Conservation (phyloP, 139 green algal genomes). For the Auxenochlorella protothecoides region DNA sequence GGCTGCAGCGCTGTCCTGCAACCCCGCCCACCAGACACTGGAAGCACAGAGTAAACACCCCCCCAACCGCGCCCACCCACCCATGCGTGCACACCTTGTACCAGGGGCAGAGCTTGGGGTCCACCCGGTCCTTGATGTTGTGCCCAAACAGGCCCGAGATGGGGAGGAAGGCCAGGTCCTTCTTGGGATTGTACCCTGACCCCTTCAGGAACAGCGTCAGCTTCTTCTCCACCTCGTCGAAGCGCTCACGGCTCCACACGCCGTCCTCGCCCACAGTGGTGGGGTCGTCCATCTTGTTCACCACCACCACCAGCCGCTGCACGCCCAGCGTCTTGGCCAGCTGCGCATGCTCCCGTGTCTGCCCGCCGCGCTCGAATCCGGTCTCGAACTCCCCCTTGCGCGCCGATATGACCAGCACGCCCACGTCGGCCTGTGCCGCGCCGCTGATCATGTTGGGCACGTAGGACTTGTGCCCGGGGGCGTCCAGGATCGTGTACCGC, state of each 20-base stretch:
- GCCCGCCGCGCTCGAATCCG: slow-evolving; percentile 85
- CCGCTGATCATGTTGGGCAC: slow-evolving; percentile 97
- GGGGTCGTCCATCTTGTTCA: slow-evolving; percentile 94
- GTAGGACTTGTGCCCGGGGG: slow-evolving; percentile 96
- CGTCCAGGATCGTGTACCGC: slow-evolving; percentile 92
- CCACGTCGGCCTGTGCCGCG: slow-evolving; percentile 74
- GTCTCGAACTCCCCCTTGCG: slow-evolving; percentile 88
- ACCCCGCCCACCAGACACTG: no score
- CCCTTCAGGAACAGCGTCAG: slow-evolving; percentile 79
- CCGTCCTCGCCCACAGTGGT: slow-evolving; percentile 42
- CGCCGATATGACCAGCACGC: slow-evolving; percentile 80
- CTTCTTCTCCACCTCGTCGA: slow-evolving; percentile 80
- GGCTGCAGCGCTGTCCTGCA: no score
- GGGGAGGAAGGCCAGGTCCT: slow-evolving; percentile 83
- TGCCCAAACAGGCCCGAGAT: slow-evolving; percentile 82
- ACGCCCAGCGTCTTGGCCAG: slow-evolving; percentile 93
- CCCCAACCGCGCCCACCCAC: not conserved
- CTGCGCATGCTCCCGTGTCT: slow-evolving; percentile 91
- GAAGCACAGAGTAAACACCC: no score
- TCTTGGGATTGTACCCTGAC: slow-evolving; percentile 87
- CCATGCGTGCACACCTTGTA: slow-evolving; percentile 29
- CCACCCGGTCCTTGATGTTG: slow-evolving; percentile 73
- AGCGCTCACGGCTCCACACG: slow-evolving; percentile 63
- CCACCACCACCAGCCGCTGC: slow-evolving; percentile 70
- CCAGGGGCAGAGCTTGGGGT: slow-evolving; percentile 29